Evolutionary conservation across 2,329 filamentous ascomycete species (phyloP).

Genomic region (Fusarium oxysporum): DNA sequence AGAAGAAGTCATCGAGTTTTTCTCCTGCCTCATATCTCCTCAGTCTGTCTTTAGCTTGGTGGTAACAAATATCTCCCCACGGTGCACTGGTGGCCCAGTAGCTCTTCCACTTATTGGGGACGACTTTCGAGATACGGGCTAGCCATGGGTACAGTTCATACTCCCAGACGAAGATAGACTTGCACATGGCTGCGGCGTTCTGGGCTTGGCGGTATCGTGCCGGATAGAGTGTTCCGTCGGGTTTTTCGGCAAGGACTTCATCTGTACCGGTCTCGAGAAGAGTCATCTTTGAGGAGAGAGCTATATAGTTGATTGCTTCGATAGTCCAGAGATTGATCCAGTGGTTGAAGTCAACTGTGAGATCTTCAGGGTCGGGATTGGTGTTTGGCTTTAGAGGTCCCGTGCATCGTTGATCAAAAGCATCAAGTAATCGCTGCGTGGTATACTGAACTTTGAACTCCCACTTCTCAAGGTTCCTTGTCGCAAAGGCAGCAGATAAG

Average conservation of each 20-base stretch:
- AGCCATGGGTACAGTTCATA: slow-evolving; percentile 63
- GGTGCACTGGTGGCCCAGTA: slow-evolving; percentile 47
- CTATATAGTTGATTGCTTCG: slow-evolving; percentile 68
- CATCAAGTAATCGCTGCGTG: slow-evolving; percentile 56
- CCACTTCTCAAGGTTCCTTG: slow-evolving; percentile 66
- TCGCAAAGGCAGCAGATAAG: slow-evolving; percentile 62
- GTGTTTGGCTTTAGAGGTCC: slow-evolving; percentile 47
- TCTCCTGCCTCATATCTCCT: slow-evolving; percentile 55
- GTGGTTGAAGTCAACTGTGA: slow-evolving; percentile 61
- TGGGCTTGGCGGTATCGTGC: slow-evolving; percentile 61
- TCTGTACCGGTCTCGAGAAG: slow-evolving; percentile 64
- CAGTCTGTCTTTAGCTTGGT: slow-evolving; percentile 51
- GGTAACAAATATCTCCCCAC: slow-evolving; percentile 54
- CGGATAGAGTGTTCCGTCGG: slow-evolving; percentile 59
- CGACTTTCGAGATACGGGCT: slow-evolving; percentile 58
- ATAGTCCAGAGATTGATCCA: slow-evolving; percentile 68
- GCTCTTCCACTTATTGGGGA: slow-evolving; percentile 55
- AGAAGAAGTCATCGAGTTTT: slow-evolving; percentile 69
- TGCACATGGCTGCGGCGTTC: slow-evolving; percentile 61
- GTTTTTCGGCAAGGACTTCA: slow-evolving; percentile 53
- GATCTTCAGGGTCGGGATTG: slow-evolving; percentile 49
- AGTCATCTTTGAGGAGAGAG: slow-evolving; percentile 61
- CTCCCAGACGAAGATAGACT: slow-evolving; percentile 62
- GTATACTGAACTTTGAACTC: slow-evolving; percentile 68
- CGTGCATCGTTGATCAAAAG: slow-evolving; percentile 57